phyloP scores from a whole-genome alignment of 2,329 filamentous ascomycete genomes.

The Clonostachys solani region DNA sequence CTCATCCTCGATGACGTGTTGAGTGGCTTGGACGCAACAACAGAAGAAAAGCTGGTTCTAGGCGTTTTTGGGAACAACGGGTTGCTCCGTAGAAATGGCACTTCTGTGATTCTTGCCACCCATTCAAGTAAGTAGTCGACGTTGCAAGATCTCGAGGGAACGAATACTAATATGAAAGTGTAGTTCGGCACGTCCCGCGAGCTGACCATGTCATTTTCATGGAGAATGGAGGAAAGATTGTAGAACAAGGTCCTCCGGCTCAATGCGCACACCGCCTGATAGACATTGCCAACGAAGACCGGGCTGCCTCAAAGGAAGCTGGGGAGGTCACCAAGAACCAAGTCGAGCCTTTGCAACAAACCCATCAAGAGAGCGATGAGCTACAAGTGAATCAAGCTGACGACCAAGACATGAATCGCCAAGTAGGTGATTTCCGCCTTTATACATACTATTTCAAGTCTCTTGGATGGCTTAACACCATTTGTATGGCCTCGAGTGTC shows the following conservation, averaged over 20 bases:
- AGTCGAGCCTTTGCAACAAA: too few relatives aligned
- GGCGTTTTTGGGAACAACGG: slow-evolving; percentile 28
- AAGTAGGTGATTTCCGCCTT: background rate
- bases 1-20: slow-evolving; percentile 33
- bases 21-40: slow-evolving; percentile 32
- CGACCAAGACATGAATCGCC: too few relatives aligned
- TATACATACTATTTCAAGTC: background rate
- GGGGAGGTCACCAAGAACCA: too few relatives aligned
- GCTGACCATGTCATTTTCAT: slow-evolving; percentile 44
- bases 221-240: slow-evolving; percentile 27
- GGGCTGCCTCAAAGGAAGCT: too few relatives aligned
- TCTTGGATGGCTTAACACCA: background rate
- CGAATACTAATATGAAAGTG: too few relatives aligned
- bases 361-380: slow-evolving; percentile 3
- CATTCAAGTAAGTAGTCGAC: slow-evolving; percentile 8
- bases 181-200: slow-evolving; percentile 14
- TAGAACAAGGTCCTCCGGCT: slow-evolving; percentile 30
- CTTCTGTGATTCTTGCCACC: background rate
- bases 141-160: too few relatives aligned
- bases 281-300: too few relatives aligned
- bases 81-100: slow-evolving; percentile 19
- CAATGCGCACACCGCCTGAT: too few relatives aligned
- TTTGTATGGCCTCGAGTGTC: background rate
- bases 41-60: slow-evolving; percentile 31
- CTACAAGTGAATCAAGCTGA: slow-evolving; percentile 13